Base-by-base conservation (phyloP, 2,329 filamentous ascomycete genomes). In the Colletotrichum trifolii region DNA sequence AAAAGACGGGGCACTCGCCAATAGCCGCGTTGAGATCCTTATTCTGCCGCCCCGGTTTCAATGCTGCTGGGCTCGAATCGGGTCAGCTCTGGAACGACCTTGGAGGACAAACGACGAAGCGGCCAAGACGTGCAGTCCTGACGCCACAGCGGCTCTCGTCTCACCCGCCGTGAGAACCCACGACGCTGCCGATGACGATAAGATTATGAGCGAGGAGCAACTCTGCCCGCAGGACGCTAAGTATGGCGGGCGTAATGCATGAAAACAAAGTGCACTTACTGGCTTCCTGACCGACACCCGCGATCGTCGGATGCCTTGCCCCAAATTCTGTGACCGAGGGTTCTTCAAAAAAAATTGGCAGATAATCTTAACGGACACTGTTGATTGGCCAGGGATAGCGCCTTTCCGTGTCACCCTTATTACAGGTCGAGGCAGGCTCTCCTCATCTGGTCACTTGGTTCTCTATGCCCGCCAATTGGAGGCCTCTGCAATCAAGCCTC, bases 371-470 rank as follows among this genome's bases (percentile, higher is more conserved):
- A 11, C 46, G 55, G 49, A 46, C 15, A 13, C 8, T 45, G 17
- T 42, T 58, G 13, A 50, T 49, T 58, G 55, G 55, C 55, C 34
- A 25, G 13, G 43, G 34, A 47, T n/a, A 33, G 17, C 12, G 25
- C 8, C 15, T 25, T 34, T 49, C 83, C 56, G 73, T 79, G 15
- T 78, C 82, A 8, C 83, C 87, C n/a, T 93, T 93, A 77, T 78
- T 82, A 54, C 81, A 89, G 63, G 82, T 97, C 54, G 89, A 95
- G 69, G 97, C 36, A 49, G n/a, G 46, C 55, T 36, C 8, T 38
- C 25, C 33, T 50, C 43, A 36, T 50, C 46, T 50, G 38, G 55
- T 58, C 55, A 58, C 46, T 58, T 50, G 55, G 45, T 58, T 13
- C 15, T 35, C 13, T 40, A 17, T 12, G 42, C 36, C 55, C 50